These are phyloP conservation scores for Daldinia eschscholtzii DNA, from an alignment of 2,329 filamentous ascomycete genomes.

Conservation along the genomic window DNA sequence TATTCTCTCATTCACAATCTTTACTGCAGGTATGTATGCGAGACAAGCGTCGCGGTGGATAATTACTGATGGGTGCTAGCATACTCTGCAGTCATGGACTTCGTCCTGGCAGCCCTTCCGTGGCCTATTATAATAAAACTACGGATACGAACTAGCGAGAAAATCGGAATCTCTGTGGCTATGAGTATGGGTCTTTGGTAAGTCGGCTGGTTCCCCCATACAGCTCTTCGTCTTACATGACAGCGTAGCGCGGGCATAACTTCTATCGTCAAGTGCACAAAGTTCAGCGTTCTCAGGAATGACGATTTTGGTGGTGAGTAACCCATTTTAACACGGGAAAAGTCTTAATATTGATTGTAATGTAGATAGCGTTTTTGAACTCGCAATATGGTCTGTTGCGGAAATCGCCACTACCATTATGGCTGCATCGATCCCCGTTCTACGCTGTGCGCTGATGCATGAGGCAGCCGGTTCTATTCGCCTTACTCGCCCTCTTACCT, in stretches of 20 bases:
- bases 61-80: background rate
- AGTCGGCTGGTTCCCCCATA: background rate
- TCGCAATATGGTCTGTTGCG: constrained; percentile 49
- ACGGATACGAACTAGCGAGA: constrained; percentile 55
- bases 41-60: background rate
- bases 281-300: background rate
- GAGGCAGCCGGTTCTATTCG: constrained; percentile 24
- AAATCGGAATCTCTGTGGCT: constrained; percentile 49
- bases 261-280: background rate
- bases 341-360: background rate
- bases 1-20: constrained; percentile 43
- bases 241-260: background rate
- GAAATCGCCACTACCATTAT: constrained; percentile 55
- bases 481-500: background rate
- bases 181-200: constrained; percentile 5
- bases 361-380: constrained; percentile 41
- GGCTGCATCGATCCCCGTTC: constrained; percentile 52
- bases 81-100: constrained; percentile 48
- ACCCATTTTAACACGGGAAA: no score
- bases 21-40: constrained; percentile 13
- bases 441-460: constrained; percentile 49
- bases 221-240: background rate
- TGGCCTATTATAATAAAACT: constrained; percentile 55
- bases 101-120: constrained; percentile 55
- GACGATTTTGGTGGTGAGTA: background rate